Conservation (phyloP, 73 alveolate species). For the Symbiodinium natans region DNA sequence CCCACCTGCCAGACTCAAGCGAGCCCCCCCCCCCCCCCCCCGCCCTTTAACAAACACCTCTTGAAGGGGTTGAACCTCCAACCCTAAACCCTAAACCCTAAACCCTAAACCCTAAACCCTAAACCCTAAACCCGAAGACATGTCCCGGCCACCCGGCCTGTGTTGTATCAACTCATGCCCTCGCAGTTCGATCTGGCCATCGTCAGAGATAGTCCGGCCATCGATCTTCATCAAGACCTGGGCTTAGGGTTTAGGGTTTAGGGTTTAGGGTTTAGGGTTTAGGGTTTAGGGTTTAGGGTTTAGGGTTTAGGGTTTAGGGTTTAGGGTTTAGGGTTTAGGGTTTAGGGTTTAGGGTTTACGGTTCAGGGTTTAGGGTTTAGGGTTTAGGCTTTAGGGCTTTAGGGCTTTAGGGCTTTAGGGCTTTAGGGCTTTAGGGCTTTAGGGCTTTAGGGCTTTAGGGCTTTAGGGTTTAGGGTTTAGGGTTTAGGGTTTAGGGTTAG, state of each 20-base stretch:
- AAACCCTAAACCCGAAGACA: background rate
- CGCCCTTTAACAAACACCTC: too few relatives aligned
- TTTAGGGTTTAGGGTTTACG: too few relatives aligned
- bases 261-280: background rate
- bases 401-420: too few relatives aligned
- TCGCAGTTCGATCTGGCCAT: conserved; percentile 85
- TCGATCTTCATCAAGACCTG: conserved; percentile 89
- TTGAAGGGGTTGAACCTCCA: too few relatives aligned
- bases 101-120: background rate
- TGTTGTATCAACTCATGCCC: conserved; percentile 85
- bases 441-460: too few relatives aligned
- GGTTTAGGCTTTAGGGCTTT: too few relatives aligned
- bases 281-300: background rate
- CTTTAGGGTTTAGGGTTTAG: background rate
- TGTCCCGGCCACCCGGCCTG: conserved; percentile 1
- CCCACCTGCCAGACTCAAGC: too few relatives aligned
- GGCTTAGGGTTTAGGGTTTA: background rate
- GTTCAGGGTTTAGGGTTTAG: too few relatives aligned
- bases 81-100: too few relatives aligned
- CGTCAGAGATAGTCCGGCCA: conserved; percentile 81
- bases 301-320: background rate
- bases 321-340: background rate
- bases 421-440: too few relatives aligned
- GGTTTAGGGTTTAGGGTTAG: background rate
- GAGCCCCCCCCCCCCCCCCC: too few relatives aligned